Evolutionary conservation across 1,139 yeast species (phyloP).

Genomic region (Blastobotrys malaysiensis): DNA sequence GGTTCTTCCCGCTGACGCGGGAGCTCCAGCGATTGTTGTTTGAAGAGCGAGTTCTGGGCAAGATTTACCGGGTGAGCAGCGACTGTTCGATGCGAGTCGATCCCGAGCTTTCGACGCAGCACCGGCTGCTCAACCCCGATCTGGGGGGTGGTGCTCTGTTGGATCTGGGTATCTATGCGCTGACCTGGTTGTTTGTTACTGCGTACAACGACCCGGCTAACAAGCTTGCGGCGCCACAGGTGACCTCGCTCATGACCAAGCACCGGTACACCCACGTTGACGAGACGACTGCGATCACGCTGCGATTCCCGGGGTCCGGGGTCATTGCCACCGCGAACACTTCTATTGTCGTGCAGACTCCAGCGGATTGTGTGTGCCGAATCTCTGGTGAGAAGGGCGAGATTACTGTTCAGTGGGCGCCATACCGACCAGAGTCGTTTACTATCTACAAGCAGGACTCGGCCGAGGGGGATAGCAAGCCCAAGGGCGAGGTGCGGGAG

Average conservation of each 20-base stretch:
- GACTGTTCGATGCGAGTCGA: conserved; percentile 40
- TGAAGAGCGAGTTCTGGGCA: conserved; percentile 45
- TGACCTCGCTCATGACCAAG: conserved; percentile 20
- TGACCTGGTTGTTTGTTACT: conserved; percentile 40
- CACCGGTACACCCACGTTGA: conserved; percentile 29
- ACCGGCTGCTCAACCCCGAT: conserved; percentile 33
- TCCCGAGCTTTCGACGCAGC: conserved; percentile 21
- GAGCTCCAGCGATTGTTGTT: conserved; percentile 40
- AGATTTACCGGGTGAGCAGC: conserved; percentile 39
- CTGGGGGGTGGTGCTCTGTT: conserved; percentile 59
- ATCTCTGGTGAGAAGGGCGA: conserved; percentile 34
- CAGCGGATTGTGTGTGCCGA: conserved; percentile 22
- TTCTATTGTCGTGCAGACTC: conserved; percentile 22
- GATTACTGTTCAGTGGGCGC: conserved; percentile 27
- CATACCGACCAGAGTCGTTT: conserved; percentile 30
- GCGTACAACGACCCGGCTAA: conserved; percentile 31
- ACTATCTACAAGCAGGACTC: conserved; percentile 15
- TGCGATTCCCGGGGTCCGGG: conserved; percentile 27
- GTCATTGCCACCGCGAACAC: conserved; percentile 31
- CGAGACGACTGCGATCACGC: conserved; percentile 27
- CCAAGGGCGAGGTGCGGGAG: conserved; percentile 6
- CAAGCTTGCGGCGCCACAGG: conserved; percentile 21
- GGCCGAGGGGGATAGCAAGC: not conserved
- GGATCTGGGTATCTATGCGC: conserved; percentile 55
- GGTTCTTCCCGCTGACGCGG: conserved; percentile 50